Percentiles rank a stretch among this genome's conserved stretches.
These are phyloP conservation scores for Sugiyamaella qingdaonensis DNA, from an alignment of 805 yeast genomes.

Conservation along the genomic window DNA sequence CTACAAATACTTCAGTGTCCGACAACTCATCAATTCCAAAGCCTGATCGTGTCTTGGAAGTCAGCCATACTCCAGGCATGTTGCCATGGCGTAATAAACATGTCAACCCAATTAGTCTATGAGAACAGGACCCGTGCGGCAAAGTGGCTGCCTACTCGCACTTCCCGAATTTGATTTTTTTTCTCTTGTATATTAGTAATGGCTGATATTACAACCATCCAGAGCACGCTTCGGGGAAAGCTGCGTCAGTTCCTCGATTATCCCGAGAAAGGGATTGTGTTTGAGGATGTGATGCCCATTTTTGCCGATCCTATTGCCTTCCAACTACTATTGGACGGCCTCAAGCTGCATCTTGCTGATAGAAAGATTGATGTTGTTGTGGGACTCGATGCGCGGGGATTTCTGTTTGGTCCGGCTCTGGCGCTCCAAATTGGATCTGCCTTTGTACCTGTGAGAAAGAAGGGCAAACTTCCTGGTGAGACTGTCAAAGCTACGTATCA, in stretches of 20 bases:
- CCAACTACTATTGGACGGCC: slow-evolving; percentile 75
- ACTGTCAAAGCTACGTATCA: slow-evolving; percentile 63
- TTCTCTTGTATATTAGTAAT: neutral
- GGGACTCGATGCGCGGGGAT: slow-evolving; percentile 96
- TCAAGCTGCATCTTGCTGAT: slow-evolving; percentile 65
- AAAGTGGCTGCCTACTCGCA: neutral
- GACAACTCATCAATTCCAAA: slow-evolving; percentile 10
- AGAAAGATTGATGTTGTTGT: slow-evolving; percentile 71
- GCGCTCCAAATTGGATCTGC: slow-evolving; percentile 88
- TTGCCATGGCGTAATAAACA: neutral
- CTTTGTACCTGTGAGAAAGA: slow-evolving; percentile 92
- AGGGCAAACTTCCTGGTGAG: slow-evolving; percentile 92
- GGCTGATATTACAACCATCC: slow-evolving; percentile 10
- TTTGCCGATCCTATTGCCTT: slow-evolving; percentile 79
- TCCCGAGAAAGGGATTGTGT: slow-evolving; percentile 87
- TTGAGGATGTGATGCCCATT: slow-evolving; percentile 95
- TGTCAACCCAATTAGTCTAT: neutral
- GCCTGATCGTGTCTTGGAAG: neutral
- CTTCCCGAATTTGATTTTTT: neutral
- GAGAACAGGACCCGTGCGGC: neutral
- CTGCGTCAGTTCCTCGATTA: slow-evolving; percentile 81
- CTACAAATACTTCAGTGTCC: neutral
- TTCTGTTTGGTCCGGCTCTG: slow-evolving; percentile 91
- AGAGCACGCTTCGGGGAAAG: slow-evolving; percentile 26
- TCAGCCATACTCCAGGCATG: slow-evolving; percentile 8